Percentiles rank a stretch among this genome's conserved stretches.
phyloP scores from a whole-genome alignment of 208 protist species.

The Balamuthia mandrillaris region DNA sequence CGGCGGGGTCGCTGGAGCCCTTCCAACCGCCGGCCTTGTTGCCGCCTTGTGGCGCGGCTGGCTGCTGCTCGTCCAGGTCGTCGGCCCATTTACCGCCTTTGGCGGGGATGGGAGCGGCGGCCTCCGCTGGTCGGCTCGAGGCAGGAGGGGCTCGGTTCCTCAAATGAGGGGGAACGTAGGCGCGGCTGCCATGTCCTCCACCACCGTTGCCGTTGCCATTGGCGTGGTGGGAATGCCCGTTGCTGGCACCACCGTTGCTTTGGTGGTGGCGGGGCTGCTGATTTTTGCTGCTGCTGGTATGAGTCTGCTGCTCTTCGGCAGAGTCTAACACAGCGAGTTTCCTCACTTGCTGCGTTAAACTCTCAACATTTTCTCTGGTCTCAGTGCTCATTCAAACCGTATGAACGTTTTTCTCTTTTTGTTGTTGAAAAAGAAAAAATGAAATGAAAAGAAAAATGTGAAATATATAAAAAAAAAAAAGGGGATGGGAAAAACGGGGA shows the following conservation, averaged over 20 bases:
- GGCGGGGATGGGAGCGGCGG: background rate
- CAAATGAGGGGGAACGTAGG: constrained; percentile 27
- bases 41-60: background rate
- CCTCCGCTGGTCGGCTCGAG: background rate
- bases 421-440: too few relatives aligned
- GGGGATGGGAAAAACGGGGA: too few relatives aligned
- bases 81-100: background rate
- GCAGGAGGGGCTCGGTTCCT: background rate
- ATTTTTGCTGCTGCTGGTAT: too few relatives aligned
- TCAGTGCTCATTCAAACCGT: background rate
- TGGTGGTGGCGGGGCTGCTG: too few relatives aligned
- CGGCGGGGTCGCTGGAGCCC: background rate
- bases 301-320: too few relatives aligned
- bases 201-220: constrained; percentile 20
- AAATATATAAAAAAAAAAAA: background rate
- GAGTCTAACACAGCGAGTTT: too few relatives aligned
- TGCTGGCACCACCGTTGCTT: too few relatives aligned
- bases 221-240: too few relatives aligned
- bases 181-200: too few relatives aligned
- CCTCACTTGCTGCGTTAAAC: too few relatives aligned
- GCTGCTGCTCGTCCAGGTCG: background rate
- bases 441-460: background rate
- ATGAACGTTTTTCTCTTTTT: background rate
- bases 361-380: background rate
- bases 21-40: background rate